Conservation (phyloP, 2,329 filamentous ascomycete species). For the Colletotrichum endophyticum region DNA sequence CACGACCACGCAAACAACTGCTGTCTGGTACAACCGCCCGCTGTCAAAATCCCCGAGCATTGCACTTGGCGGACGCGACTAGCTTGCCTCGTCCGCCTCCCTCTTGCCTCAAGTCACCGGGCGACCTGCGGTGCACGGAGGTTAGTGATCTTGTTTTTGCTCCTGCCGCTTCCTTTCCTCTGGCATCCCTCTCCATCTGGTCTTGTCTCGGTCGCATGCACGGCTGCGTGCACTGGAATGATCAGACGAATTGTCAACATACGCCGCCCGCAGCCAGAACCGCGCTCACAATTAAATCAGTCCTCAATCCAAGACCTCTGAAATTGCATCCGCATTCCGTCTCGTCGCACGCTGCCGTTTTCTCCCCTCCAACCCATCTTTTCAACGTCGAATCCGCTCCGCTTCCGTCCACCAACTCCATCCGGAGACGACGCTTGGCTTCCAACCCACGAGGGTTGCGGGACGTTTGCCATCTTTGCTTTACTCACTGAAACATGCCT, state of each 20-base stretch:
- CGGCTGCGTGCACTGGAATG: constrained; percentile 4
- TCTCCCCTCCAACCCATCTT: background rate
- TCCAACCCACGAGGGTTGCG: constrained; percentile 11
- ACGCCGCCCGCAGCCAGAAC: background rate
- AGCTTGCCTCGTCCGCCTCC: background rate
- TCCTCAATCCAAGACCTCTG: constrained; percentile 5
- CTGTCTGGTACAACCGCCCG: background rate
- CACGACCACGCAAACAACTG: background rate
- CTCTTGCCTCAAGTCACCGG: background rate
- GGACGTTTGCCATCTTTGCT: background rate
- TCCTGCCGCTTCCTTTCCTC: background rate
- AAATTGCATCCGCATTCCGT: constrained; percentile 7
- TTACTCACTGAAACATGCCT: constrained; percentile 24
- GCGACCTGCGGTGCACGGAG: constrained; percentile 11
- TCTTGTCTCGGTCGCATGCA: background rate
- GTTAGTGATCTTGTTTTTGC: constrained; percentile 2
- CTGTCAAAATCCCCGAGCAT: background rate
- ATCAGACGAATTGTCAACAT: background rate
- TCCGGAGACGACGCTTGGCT: background rate
- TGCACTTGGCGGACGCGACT: background rate
- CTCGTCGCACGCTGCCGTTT: background rate
- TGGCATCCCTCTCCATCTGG: background rate
- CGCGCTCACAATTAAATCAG: constrained; percentile 13
- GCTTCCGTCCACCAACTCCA: background rate
- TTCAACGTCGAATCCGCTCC: background rate